phyloP scores from a whole-genome alignment of 2,329 filamentous ascomycete species.

The Beauveria rudraprayagi region DNA sequence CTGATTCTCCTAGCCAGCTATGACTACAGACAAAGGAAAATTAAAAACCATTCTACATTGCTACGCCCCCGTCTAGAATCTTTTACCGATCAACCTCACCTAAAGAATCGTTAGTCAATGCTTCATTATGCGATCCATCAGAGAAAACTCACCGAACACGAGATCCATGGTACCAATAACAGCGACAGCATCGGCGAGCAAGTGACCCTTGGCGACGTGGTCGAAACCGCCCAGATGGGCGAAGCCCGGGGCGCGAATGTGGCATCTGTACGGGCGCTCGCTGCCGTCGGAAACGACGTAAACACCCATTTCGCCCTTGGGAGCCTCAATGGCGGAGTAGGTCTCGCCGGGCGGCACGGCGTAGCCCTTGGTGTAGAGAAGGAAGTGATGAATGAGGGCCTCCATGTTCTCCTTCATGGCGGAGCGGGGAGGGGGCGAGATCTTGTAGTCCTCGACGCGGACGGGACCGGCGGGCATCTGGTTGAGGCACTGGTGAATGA shows the following conservation, averaged over 20 bases:
- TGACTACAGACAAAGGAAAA: constrained; percentile 33
- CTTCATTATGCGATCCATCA: too few species aligned
- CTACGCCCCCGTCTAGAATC: constrained; percentile 12
- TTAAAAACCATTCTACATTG: constrained; percentile 25
- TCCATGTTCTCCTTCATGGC: constrained; percentile 99
- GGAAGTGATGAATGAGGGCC: constrained; percentile 96
- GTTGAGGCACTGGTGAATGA: constrained; percentile 98
- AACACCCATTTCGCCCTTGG: constrained; percentile 99
- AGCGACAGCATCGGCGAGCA: constrained; percentile 92
- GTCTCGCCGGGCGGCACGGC: constrained; percentile 95
- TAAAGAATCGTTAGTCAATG: constrained; percentile 30
- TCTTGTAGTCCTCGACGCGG: constrained; percentile 97
- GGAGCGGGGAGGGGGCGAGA: constrained; percentile 85
- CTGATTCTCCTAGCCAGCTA: constrained; percentile 29
- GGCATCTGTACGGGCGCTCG: constrained; percentile 94
- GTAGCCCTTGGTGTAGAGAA: constrained; percentile 98
- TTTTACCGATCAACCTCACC: constrained; percentile 55
- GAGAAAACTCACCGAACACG: constrained; percentile 63
- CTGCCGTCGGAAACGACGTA: constrained; percentile 93
- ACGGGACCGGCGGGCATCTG: constrained; percentile 95
- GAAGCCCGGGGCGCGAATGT: constrained; percentile 94
- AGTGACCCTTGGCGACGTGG: constrained; percentile 82
- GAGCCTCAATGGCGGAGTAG: constrained; percentile 97
- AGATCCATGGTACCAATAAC: constrained; percentile 89
- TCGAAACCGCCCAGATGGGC: constrained; percentile 93